A percentile compares a stretch with the other conserved stretches of the same genome.
Conservation (phyloP, 164 flowering plant species). For the Echeveria elegans region DNA sequence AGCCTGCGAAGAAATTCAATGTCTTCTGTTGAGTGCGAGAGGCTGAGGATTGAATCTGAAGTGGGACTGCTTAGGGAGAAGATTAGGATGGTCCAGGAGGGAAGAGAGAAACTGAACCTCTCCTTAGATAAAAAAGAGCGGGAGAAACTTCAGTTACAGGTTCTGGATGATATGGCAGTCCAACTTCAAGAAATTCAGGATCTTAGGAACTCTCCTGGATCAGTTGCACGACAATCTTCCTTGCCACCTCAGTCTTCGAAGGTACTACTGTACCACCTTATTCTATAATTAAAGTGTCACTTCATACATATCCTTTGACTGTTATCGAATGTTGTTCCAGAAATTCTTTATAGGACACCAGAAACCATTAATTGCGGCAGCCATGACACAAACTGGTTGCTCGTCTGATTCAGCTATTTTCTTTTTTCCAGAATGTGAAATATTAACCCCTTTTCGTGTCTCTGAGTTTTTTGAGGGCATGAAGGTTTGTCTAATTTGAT, state of each 20-base stretch:
- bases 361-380: too few species aligned
- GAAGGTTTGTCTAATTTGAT: not conserved
- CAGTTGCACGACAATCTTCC: conserved; percentile 41
- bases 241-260: conserved; percentile 58
- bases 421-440: too few species aligned
- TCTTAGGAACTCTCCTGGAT: conserved; percentile 45
- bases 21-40: conserved; percentile 61
- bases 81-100: conserved; percentile 57
- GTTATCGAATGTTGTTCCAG: not conserved
- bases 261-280: too few species aligned
- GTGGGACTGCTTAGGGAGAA: conserved; percentile 66
- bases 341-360: too few species aligned
- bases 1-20: conserved; percentile 50
- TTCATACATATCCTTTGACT: not conserved
- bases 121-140: conserved; percentile 42
- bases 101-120: conserved; percentile 61
- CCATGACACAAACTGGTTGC: too few species aligned
- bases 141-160: conserved; percentile 45
- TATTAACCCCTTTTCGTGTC: too few species aligned
- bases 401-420: too few species aligned
- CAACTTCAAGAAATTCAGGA: conserved; percentile 61
- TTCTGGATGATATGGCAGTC: conserved; percentile 52
- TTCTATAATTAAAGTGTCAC: not conserved
- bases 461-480: too few species aligned
- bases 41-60: conserved; percentile 62